Conservation (phyloP, 345 rosid genomes). For the Eucalyptus globulus region DNA sequence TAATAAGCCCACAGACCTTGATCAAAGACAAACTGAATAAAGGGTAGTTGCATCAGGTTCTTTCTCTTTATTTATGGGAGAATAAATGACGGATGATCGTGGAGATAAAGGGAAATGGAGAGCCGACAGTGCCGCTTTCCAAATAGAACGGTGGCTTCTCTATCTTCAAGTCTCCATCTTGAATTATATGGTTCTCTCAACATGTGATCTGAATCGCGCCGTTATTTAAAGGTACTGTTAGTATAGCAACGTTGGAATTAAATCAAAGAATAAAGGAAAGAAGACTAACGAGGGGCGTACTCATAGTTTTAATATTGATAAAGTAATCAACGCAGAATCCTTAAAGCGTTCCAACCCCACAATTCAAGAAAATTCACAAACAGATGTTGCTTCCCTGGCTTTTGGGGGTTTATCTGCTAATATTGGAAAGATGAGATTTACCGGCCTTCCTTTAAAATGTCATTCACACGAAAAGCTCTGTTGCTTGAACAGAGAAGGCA, state of each 20-base stretch:
- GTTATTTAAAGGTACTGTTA: background rate
- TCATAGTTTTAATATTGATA: background rate
- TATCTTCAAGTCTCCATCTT: background rate
- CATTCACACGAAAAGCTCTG: background rate
- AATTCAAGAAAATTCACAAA: background rate
- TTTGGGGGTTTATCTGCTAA: background rate
- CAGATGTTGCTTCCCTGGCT: background rate
- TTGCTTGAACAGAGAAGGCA: background rate
- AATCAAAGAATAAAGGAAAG: background rate
- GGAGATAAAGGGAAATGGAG: background rate
- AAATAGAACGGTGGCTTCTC: background rate
- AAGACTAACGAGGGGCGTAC: background rate
- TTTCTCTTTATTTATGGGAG: background rate
- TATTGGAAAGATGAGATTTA: background rate
- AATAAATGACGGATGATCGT: background rate
- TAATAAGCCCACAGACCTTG: background rate
- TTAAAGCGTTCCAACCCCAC: background rate
- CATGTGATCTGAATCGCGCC: background rate
- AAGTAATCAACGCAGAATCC: background rate
- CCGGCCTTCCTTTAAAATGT: background rate
- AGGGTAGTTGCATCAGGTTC: background rate
- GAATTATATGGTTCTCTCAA: background rate
- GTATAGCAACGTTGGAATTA: background rate
- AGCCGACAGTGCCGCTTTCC: background rate
- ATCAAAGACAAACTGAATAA: background rate